A percentile compares a stretch with the other conserved stretches of the same genome.
phyloP scores from a whole-genome alignment of 202 grass and related monocot genomes.

The Alloteropsis angusta region DNA sequence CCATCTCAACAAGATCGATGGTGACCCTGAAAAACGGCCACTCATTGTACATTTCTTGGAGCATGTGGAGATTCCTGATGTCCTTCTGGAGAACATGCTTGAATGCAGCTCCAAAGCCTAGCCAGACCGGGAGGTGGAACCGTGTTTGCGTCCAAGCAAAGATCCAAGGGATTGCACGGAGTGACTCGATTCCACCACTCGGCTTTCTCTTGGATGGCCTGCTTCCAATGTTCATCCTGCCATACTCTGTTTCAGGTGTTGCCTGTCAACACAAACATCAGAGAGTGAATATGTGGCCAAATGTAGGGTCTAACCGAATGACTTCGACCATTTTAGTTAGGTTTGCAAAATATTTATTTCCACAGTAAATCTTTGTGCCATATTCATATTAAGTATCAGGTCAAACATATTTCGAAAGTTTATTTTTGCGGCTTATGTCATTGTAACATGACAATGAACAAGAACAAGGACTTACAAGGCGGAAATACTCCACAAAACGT shows the following conservation, averaged over 20 bases:
- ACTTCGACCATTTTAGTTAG: background rate
- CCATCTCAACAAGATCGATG: slow-evolving; percentile 94
- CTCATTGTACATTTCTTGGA: slow-evolving; percentile 88
- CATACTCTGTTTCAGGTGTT: slow-evolving; percentile 91
- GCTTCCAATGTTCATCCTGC: slow-evolving; percentile 98
- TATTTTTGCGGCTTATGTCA: background rate
- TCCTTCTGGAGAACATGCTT: slow-evolving; percentile 79
- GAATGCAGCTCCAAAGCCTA: slow-evolving; percentile 88
- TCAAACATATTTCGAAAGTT: slow-evolving; percentile 3
- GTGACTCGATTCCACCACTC: slow-evolving; percentile 86
- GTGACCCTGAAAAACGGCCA: slow-evolving; percentile 99
- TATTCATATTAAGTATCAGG: background rate
- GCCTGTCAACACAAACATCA: slow-evolving; percentile 45
- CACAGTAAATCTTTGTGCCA: background rate
- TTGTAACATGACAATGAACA: background rate
- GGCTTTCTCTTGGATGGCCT: slow-evolving; percentile 90
- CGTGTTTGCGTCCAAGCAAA: slow-evolving; percentile 95
- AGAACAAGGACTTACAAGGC: slow-evolving; percentile 51
- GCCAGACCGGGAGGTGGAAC: slow-evolving; percentile 93
- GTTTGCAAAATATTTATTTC: background rate
- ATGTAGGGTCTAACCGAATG: background rate
- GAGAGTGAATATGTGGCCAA: background rate
- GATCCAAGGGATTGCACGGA: slow-evolving; percentile 98
- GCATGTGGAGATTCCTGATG: slow-evolving; percentile 76
- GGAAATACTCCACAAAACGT: slow-evolving; percentile 96